These are phyloP conservation scores for Lentinula boryana DNA, from an alignment of 768 basidiomycete genomes.

Conservation along the genomic window DNA sequence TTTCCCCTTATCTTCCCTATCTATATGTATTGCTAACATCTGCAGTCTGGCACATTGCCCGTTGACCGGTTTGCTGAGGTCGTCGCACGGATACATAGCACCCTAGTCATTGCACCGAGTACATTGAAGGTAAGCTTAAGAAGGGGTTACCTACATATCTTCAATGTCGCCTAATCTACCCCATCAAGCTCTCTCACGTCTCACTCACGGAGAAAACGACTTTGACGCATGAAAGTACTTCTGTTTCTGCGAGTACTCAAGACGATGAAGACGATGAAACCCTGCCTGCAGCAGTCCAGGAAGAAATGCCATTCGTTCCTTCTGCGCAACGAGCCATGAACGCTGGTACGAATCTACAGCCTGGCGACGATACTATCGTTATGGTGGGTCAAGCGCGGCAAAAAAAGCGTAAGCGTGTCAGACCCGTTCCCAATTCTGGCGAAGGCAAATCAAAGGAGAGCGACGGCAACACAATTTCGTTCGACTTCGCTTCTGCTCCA, in stretches of 20 bases:
- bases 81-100: slow-evolving; percentile 61
- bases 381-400: slow-evolving; percentile 60
- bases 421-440: slow-evolving; percentile 13
- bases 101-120: slow-evolving; percentile 51
- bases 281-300: slow-evolving; percentile 28
- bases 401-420: slow-evolving; percentile 34
- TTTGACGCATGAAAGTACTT: background rate
- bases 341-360: slow-evolving; percentile 11
- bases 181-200: background rate
- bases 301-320: slow-evolving; percentile 78
- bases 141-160: background rate
- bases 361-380: slow-evolving; percentile 60
- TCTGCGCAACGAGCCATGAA: slow-evolving; percentile 43
- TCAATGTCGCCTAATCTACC: background rate
- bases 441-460: slow-evolving; percentile 11
- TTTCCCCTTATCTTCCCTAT: background rate
- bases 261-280: background rate
- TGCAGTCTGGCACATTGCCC: background rate
- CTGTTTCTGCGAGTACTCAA: slow-evolving; percentile 10
- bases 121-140: background rate
- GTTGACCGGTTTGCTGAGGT: slow-evolving; percentile 41
- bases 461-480: slow-evolving; percentile 34
- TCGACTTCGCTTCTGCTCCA: slow-evolving; percentile 64
- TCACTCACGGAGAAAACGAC: background rate
- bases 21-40: background rate